Evolutionary conservation across 805 yeast species (phyloP).

Genomic region (Lipomyces yamanashiensis): DNA sequence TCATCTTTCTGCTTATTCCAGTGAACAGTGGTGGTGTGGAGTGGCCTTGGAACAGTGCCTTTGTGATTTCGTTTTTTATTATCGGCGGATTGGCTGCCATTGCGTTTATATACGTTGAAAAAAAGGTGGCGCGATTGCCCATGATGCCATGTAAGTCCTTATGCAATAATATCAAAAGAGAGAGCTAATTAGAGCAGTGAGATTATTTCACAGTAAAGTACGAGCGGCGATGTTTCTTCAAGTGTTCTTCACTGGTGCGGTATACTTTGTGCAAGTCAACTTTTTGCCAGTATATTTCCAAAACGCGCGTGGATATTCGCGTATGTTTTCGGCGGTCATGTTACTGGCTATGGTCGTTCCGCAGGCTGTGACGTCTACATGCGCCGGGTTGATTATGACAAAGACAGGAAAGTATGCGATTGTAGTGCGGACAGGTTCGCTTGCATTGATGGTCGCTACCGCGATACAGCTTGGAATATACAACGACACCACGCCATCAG

Average conservation of each 20-base stretch:
- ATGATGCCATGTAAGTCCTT: slow-evolving; percentile 52
- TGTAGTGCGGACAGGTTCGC: slow-evolving; percentile 51
- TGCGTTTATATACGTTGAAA: slow-evolving; percentile 56
- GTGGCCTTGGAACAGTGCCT: slow-evolving; percentile 58
- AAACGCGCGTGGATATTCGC: slow-evolving; percentile 50
- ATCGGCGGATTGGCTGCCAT: slow-evolving; percentile 52
- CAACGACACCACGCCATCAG: slow-evolving; percentile 44
- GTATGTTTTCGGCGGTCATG: slow-evolving; percentile 51
- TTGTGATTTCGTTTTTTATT: slow-evolving; percentile 39
- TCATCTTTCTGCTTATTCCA: slow-evolving; percentile 59
- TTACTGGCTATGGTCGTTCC: slow-evolving; percentile 53
- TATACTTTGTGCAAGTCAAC: slow-evolving; percentile 54
- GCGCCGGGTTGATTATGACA: slow-evolving; percentile 55
- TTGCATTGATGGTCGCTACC: slow-evolving; percentile 51
- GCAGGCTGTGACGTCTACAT: slow-evolving; percentile 51
- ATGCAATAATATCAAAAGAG: background rate
- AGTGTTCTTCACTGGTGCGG: slow-evolving; percentile 56
- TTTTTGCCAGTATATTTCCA: slow-evolving; percentile 58
- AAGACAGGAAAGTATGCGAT: slow-evolving; percentile 51
- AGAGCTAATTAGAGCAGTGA: slow-evolving; percentile 35
- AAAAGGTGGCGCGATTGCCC: slow-evolving; percentile 55
- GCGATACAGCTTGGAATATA: slow-evolving; percentile 47
- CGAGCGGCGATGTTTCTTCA: slow-evolving; percentile 47
- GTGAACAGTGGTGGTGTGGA: slow-evolving; percentile 65
- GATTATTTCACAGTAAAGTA: slow-evolving; percentile 48